Evolutionary conservation across 495 filamentous ascomycete species (phyloP).

Genomic region (Emericellopsis terricola): DNA sequence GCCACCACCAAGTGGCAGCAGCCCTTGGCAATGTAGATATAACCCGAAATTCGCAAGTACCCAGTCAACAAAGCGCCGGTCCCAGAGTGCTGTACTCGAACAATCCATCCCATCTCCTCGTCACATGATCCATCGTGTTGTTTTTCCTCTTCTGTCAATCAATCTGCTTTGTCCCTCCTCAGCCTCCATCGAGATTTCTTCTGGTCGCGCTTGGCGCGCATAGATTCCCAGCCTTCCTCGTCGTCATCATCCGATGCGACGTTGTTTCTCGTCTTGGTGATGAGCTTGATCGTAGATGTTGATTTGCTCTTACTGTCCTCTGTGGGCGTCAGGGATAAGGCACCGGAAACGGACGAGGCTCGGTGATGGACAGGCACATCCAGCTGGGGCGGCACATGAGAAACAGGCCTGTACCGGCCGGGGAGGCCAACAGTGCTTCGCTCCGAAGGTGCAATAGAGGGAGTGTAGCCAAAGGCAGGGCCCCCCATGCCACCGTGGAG

Average conservation of each 20-base stretch:
- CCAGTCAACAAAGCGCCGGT: no score
- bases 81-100: no score
- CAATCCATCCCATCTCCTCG: no score
- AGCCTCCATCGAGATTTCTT: slow-evolving; percentile 57
- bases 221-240: slow-evolving; percentile 65
- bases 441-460: slow-evolving; percentile 78
- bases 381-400: slow-evolving; percentile 11
- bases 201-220: slow-evolving; percentile 69
- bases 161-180: slow-evolving; percentile 46
- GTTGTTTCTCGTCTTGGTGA: slow-evolving; percentile 11
- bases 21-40: no score
- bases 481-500: slow-evolving; percentile 3
- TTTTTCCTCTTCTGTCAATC: no score
- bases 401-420: slow-evolving; percentile 85
- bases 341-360: slow-evolving; percentile 34
- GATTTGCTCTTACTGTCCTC: slow-evolving; percentile 6
- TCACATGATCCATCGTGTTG: no score
- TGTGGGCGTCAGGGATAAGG: slow-evolving; percentile 22
- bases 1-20: no score
- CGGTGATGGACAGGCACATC: slow-evolving; percentile 16
- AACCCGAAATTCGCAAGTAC: no score
- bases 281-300: slow-evolving; percentile 10
- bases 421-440: slow-evolving; percentile 83
- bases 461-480: slow-evolving; percentile 29
- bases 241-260: slow-evolving; percentile 50